Base-by-base conservation (phyloP, 2,329 filamentous ascomycete species). In the Cladophialophora bantiana region DNA sequence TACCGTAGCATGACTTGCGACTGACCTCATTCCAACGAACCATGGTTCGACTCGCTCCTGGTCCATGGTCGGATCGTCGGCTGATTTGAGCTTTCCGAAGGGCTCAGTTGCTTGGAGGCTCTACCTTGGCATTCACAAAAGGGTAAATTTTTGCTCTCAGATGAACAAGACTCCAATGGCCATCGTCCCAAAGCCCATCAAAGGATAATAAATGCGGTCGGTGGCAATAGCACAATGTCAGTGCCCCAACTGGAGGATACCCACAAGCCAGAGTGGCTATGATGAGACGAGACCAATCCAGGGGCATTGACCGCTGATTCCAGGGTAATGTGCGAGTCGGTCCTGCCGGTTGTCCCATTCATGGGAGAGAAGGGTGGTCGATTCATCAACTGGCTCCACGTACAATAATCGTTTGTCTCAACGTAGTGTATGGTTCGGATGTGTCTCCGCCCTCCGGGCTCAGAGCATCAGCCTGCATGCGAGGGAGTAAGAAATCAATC, bases 1-100 rank as follows among this genome's bases (percentile, higher is more conserved):
- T 59, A 18, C 62, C 62, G 62, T 65, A 65, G 48, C 48, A 38
- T 26, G 26, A 13, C 4, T 6, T 32, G n/a, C 50, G n/a, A 55
- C 15, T 55, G 36, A 57, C 60, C 15, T 63, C 40, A 57, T 15
- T 15, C 34, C 20, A 12, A 50, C 4, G 45, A 26, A 50, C n/a
- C 18, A 9, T 50, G 45, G 45, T 50, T 50, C 45, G 45, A 50
- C 45, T 50, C 3, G 20, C 18, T n/a, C 15, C 40, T 42, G 15
- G 40, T n/a, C 45, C 45, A 50, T 26, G 45, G 7, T 50, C 45
- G 45, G 45, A 50, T 50, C 45, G 45, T 20, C 45, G 45, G 18
- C 20, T 50, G 45, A 9, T 26, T 26, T 18, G n/a, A 50, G 45
- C 45, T 26, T 26, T 12, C 45, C 9, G 2, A 26, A 50, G 45